Evolutionary conservation across 345 rosid species (phyloP).

Genomic region (Salix dunnii): DNA sequence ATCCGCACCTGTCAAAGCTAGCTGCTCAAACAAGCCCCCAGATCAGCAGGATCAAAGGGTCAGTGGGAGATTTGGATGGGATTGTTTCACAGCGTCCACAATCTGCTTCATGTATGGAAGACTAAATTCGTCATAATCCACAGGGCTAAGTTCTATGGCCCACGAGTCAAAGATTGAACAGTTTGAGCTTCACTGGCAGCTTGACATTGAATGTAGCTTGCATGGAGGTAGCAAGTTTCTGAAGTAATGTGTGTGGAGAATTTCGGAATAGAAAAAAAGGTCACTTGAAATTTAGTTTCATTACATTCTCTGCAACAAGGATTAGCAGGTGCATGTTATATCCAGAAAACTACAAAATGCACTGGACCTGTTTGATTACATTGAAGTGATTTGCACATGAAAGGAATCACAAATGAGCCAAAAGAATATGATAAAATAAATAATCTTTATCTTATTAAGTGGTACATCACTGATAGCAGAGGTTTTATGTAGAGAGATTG

Average conservation of each 20-base stretch:
- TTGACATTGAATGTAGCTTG: conserved; percentile 74
- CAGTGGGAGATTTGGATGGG: conserved; percentile 82
- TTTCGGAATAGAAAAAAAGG: conserved; percentile 33
- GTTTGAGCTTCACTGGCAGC: conserved; percentile 91
- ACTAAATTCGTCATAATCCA: conserved; percentile 88
- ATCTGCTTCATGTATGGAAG: conserved; percentile 86
- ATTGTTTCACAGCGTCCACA: conserved; percentile 72
- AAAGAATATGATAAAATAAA: too few relatives aligned
- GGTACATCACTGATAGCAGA: too few relatives aligned
- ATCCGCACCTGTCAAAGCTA: conserved; percentile 78
- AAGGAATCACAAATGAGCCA: too few relatives aligned
- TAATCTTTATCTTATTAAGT: too few relatives aligned
- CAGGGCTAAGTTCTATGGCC: conserved; percentile 97
- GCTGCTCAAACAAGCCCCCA: conserved; percentile 89
- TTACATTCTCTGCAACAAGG: neutral
- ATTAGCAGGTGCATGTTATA: neutral
- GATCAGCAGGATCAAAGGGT: conserved; percentile 94
- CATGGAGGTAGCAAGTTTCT: conserved; percentile 85
- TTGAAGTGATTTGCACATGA: too few relatives aligned
- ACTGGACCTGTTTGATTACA: too few relatives aligned
- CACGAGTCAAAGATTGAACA: conserved; percentile 96
- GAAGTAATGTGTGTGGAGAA: conserved; percentile 76
- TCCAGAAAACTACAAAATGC: neutral
- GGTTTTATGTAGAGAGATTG: too few relatives aligned
- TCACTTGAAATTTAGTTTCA: conserved; percentile 2